A percentile compares a stretch with the other conserved stretches of the same genome.
phyloP scores from a whole-genome alignment of 1,284 basidiomycete species.

The Sporisorium sorghi region DNA sequence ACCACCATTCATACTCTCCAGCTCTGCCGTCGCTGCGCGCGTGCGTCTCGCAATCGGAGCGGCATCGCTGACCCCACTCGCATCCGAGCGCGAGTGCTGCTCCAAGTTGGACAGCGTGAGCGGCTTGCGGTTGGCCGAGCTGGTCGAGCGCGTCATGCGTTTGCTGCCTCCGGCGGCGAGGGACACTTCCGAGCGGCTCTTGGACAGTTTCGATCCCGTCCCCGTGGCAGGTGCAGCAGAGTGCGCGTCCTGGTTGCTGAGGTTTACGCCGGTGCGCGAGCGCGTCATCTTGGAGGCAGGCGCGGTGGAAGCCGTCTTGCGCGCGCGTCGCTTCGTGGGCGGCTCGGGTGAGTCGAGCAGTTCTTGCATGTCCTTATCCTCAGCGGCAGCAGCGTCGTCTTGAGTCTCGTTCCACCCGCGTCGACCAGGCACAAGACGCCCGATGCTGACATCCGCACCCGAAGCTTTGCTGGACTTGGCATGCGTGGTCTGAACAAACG shows the following conservation, averaged over 20 bases:
- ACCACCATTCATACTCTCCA: slow-evolving; percentile 27
- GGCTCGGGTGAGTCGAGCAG: slow-evolving; percentile 22
- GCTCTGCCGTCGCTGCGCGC: slow-evolving; percentile 44
- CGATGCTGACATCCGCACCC: slow-evolving; percentile 26
- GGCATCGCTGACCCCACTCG: slow-evolving; percentile 1
- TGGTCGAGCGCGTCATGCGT: slow-evolving; percentile 36
- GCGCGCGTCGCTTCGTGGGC: slow-evolving; percentile 28
- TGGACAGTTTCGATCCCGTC: slow-evolving; percentile 9
- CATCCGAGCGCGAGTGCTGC: slow-evolving; percentile 21
- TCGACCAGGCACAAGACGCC: slow-evolving; percentile 41
- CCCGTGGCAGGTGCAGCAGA: neutral
- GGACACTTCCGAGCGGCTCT: slow-evolving; percentile 20
- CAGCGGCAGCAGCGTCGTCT: slow-evolving; percentile 11
- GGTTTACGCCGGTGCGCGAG: slow-evolving; percentile 24
- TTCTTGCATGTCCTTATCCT: slow-evolving; percentile 14
- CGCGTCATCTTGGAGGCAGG: slow-evolving; percentile 28
- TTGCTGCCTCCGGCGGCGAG: slow-evolving; percentile 10
- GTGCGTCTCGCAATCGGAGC: slow-evolving; percentile 44
- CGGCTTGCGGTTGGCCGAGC: slow-evolving; percentile 44
- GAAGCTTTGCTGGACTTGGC: neutral
- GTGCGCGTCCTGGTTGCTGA: slow-evolving; percentile 6
- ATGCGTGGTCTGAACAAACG: slow-evolving; percentile 27
- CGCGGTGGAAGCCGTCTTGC: slow-evolving; percentile 16
- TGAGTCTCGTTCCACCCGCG: slow-evolving; percentile 35
- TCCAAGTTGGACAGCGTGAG: slow-evolving; percentile 47